A percentile compares a stretch with the other conserved stretches of the same genome.
Conservation (phyloP, 2,329 filamentous ascomycete species). For the Exophiala bonariae region DNA sequence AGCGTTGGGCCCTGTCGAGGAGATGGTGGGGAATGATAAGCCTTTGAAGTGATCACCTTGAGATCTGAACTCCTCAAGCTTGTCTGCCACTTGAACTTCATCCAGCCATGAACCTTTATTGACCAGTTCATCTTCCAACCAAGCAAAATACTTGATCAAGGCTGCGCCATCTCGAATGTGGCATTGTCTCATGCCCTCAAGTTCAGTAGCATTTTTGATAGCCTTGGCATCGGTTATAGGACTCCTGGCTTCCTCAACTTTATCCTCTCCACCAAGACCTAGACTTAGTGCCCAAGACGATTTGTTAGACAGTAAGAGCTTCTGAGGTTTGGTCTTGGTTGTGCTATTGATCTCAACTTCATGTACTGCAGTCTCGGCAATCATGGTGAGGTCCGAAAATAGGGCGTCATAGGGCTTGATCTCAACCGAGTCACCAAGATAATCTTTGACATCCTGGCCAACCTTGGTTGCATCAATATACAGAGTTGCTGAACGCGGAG, state of each 20-base stretch:
- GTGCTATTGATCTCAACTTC: conserved; percentile 35
- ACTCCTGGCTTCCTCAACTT: conserved; percentile 83
- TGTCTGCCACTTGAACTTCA: conserved; percentile 88
- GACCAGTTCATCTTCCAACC: conserved; percentile 86
- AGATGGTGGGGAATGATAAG: conserved; percentile 93
- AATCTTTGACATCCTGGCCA: conserved; percentile 63
- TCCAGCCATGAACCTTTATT: conserved; percentile 73
- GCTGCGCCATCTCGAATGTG: conserved; percentile 93
- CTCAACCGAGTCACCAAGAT: conserved; percentile 69
- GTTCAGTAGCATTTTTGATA: conserved; percentile 85
- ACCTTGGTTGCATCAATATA: conserved; percentile 84
- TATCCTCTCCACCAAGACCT: conserved; percentile 79
- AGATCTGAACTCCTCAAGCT: conserved; percentile 66
- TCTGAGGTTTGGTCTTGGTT: conserved; percentile 48
- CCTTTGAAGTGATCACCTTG: conserved; percentile 77
- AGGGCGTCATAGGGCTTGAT: conserved; percentile 82
- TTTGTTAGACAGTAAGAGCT: conserved; percentile 83
- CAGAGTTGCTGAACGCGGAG: conserved; percentile 70
- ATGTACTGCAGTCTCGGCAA: conserved; percentile 52
- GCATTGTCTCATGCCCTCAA: conserved; percentile 90
- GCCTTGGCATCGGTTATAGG: conserved; percentile 90
- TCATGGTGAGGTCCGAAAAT: conserved; percentile 71
- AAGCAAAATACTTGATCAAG: conserved; percentile 89
- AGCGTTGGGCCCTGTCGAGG: conserved; percentile 87
- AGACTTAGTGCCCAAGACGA: conserved; percentile 92